Evolutionary conservation across 2,329 filamentous ascomycete species (phyloP), one percentile per base, ranked within the genome.

Genomic region (Fusarium longipes): DNA sequence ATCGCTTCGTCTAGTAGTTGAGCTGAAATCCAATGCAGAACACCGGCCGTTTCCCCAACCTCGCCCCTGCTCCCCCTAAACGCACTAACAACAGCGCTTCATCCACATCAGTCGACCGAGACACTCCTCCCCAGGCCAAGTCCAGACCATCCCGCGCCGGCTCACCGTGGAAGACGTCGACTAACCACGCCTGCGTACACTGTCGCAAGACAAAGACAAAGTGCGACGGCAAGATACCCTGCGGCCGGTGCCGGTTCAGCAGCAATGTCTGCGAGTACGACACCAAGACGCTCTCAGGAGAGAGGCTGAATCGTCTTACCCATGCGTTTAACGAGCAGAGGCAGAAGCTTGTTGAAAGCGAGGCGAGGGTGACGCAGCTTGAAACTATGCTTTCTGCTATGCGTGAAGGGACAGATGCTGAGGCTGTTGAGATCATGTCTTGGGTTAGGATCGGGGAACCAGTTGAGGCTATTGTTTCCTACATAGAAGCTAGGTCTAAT

Each of bases 181-280:
- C 45, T 1, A 61, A 56, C 12, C 38, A 50, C 10, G 65, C 64
- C 5, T 61, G 50, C 9, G 25, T 57, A 3, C 47, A 33, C 5
- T 67, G 63, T 14, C 57, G 63, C 7, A 67, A 63, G 38, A 49
- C 49, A 30, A 67, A 65, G 38, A 57, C 40, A 18, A 65, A 36
- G 20, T 65, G 64, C 7, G 64, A 68, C 8, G 64, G 64, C 27
- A 45, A 25, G 11, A 33, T 61, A 15, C 45, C 65, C 14, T 65
- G 54, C 7, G 15, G 11, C 1, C 42, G 50, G 22, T 65, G 64
- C 29, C 45, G 35, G 32, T 20, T 38, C 35, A 45, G n/a, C 22
- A 38, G 60, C 14, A 40, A 39, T 40, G 27, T 22, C 12, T 61
- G 59, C 38, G 39, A 27, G 2, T 67, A 65, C n/a, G 50, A 68